Conservation (phyloP, 805 yeast species). For the Clavispora fructus region DNA sequence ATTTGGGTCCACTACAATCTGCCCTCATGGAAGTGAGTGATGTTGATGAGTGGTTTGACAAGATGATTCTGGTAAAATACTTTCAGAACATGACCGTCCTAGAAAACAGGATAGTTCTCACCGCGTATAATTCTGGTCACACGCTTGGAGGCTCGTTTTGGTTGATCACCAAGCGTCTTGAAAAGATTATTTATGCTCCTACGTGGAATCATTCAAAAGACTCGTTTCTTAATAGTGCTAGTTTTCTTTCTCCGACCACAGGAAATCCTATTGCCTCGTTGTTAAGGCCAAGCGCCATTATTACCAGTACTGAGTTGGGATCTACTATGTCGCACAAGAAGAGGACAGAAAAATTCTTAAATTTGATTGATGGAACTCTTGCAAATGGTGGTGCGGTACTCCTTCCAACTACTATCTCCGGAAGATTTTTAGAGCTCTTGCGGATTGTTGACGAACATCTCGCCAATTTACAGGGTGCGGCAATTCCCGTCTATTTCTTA, state of each 20-base stretch:
- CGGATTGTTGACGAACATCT: conserved; percentile 68
- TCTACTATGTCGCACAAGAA: conserved; percentile 56
- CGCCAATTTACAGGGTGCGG: conserved; percentile 32
- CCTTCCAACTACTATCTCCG: conserved; percentile 75
- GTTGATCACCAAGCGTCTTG: conserved; percentile 68
- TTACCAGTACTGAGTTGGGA: conserved; percentile 69
- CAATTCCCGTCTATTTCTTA: conserved; percentile 70
- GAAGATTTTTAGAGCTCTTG: conserved; percentile 75
- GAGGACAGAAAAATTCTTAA: conserved; percentile 59
- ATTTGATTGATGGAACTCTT: conserved; percentile 58
- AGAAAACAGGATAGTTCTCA: conserved; percentile 60
- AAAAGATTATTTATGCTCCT: conserved; percentile 81
- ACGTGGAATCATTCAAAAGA: conserved; percentile 95
- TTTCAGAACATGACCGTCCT: conserved; percentile 66
- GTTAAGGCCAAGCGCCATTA: conserved; percentile 74
- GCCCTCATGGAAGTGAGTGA: conserved; percentile 63
- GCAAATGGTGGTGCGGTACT: conserved; percentile 76
- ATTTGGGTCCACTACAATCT: conserved; percentile 64
- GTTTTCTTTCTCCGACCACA: conserved; percentile 42
- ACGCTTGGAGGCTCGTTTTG: conserved; percentile 91
- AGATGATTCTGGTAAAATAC: conserved; percentile 63
- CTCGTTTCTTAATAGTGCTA: conserved; percentile 71
- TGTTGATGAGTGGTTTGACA: conserved; percentile 76
- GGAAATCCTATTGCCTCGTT: conserved; percentile 64
- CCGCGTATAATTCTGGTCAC: conserved; percentile 90